Evolutionary conservation across 306 rosid species (phyloP).

Genomic region (Quercus berberidifolia): DNA sequence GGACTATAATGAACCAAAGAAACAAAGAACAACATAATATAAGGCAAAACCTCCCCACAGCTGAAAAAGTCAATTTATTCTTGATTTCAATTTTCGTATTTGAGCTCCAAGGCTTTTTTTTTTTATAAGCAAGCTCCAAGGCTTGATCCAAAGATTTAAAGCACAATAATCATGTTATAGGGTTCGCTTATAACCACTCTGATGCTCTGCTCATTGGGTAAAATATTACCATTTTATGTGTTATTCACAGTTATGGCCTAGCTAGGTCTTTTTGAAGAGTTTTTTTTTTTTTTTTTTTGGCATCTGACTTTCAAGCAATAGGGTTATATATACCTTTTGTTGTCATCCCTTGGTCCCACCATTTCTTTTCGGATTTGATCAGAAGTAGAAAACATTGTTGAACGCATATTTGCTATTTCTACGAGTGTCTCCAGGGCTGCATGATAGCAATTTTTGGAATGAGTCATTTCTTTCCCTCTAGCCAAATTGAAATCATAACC

Average conservation of each 20-base stretch:
- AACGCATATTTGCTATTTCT: constrained; percentile 72
- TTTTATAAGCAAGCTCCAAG: not conserved
- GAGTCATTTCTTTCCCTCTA: constrained; percentile 12
- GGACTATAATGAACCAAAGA: too few relatives aligned
- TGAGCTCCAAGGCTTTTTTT: not conserved
- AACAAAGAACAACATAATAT: too few relatives aligned
- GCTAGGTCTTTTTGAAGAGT: not conserved
- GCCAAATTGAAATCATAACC: not conserved
- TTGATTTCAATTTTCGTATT: not conserved
- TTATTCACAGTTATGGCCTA: not conserved
- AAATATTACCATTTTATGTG: not conserved
- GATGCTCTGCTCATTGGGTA: not conserved
- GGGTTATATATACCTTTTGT: constrained; percentile 19
- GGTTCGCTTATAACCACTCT: not conserved
- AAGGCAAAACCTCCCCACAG: too few relatives aligned
- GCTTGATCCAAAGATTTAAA: not conserved
- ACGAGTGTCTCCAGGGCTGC: constrained; percentile 74
- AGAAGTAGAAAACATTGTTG: constrained; percentile 47
- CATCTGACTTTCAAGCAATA: not conserved
- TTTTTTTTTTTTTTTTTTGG: too few relatives aligned
- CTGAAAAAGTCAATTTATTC: not conserved
- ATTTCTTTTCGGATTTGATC: constrained; percentile 45
- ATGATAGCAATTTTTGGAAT: constrained; percentile 20
- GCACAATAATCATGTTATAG: not conserved
- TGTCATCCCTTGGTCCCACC: constrained; percentile 45